phyloP scores from a whole-genome alignment of 73 alveolate genomes.

The Paramecium caudatum region DNA sequence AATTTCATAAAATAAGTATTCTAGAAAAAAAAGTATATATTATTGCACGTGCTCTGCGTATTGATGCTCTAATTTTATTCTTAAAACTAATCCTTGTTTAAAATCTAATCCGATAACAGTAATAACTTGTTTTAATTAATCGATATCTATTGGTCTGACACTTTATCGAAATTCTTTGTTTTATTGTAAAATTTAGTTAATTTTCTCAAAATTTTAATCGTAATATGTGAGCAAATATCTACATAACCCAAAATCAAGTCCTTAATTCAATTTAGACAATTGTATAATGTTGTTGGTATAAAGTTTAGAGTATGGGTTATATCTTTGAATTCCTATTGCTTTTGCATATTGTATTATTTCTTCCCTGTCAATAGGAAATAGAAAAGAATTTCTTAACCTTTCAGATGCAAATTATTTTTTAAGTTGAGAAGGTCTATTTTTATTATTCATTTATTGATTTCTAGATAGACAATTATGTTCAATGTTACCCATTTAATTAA shows the following conservation, averaged over 20 bases:
- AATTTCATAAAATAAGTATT: conserved; percentile 6
- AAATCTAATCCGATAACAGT: neutral
- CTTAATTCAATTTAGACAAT: neutral
- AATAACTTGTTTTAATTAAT: neutral
- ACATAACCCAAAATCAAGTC: neutral
- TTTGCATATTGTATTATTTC: neutral
- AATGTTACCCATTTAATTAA: conserved; percentile 22
- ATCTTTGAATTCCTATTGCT: neutral
- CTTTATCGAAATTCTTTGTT: neutral
- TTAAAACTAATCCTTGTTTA: conserved; percentile 2
- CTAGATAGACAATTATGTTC: conserved; percentile 41
- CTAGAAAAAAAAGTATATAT: neutral
- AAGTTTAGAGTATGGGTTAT: neutral
- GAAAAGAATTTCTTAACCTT: conserved; percentile 23
- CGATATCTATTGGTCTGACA: conserved; percentile 18
- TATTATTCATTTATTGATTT: neutral
- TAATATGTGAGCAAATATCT: neutral
- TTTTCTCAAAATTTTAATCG: neutral
- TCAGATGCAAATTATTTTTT: neutral
- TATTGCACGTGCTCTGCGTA: neutral
- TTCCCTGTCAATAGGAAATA: neutral
- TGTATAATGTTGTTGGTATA: neutral
- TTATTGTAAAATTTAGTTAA: neutral
- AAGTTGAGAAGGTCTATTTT: neutral
- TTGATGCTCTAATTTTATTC: neutral